A percentile compares a stretch with the other conserved stretches of the same genome.
phyloP scores from a whole-genome alignment of 2,329 filamentous ascomycete species.

The Chaetomiaceae sp. region DNA sequence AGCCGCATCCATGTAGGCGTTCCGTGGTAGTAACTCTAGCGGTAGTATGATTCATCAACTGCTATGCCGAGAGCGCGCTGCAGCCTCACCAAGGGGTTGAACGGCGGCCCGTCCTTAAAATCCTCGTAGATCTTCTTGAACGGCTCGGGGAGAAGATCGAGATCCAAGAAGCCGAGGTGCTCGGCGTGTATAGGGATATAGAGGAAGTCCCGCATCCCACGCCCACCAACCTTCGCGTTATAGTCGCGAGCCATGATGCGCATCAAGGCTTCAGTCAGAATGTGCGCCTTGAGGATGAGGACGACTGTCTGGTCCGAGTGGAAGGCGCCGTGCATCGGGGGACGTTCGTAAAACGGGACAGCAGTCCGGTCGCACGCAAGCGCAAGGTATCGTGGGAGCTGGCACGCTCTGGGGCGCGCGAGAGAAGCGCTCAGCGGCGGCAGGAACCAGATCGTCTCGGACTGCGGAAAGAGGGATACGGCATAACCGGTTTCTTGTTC shows the following conservation, averaged over 20 bases:
- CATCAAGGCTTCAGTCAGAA: slow-evolving; percentile 1
- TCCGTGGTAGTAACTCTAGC: too few species aligned
- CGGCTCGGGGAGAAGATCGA: background rate
- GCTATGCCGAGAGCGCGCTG: too few species aligned
- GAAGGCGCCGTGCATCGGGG: background rate
- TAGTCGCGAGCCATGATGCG: background rate
- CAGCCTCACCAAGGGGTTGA: too few species aligned
- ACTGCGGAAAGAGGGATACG: background rate
- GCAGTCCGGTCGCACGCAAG: background rate
- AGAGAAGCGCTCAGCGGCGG: background rate
- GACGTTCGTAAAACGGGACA: background rate
- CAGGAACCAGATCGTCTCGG: slow-evolving; percentile 2
- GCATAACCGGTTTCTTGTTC: too few species aligned
- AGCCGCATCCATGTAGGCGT: too few species aligned
- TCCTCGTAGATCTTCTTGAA: background rate
- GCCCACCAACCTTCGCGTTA: background rate
- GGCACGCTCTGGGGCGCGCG: background rate
- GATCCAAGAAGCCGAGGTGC: background rate
- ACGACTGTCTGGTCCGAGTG: background rate
- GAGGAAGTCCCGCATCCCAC: background rate
- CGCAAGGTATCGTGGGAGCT: slow-evolving; percentile 1
- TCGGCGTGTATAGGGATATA: background rate
- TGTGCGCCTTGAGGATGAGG: slow-evolving; percentile 1
- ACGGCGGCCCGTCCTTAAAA: too few species aligned
- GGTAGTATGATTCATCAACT: too few species aligned